Base-by-base conservation (phyloP, 257 asterid genomes). In the Linaria vulgaris region DNA sequence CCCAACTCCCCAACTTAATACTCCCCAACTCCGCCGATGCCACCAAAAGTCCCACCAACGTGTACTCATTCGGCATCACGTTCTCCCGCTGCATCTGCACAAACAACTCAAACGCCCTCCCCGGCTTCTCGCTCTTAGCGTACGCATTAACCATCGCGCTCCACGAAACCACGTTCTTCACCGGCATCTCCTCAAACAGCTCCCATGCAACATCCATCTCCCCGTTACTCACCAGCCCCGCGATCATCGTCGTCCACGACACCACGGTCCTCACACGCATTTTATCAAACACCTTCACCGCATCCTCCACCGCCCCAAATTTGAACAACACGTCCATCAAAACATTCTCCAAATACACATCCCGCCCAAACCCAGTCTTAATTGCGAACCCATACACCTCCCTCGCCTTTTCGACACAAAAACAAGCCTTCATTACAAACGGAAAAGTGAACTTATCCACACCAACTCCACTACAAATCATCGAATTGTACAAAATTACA, bases 371-470 rank as follows among this genome's bases (percentile, higher is more conserved):
- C 59, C 90, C 90, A 11, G 75, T 52, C 46, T 75, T 76, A 0
- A 74, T 70, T 22, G 88, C 83, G 30, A 74, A n/a, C n/a, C 83
- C 88, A 19, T 82, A 75, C 11, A 79, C 72, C 81, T 82, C 88
- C 27, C 47, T 82, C 23, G 83, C 88, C 73, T 82, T 82, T 41
- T 72, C 76, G 20, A 82, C 53, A 55, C 68, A 64, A 15, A 57
- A 69, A 38, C 88, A 82, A 21, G 88, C 83, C 59, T 82, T 82
- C 79, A 79, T 79, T 10, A 79, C 88, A 64, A 82, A 82, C 0
- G 88, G 85, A 64, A 82, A 74, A 3, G 85, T 77, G 72, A 82
- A 82, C 67, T 82, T 82, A 50, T 82, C 85, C 46, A 73, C 79
- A 2, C 63, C 16, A 12, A 74, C 76, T 5, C 83, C 78, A n/a